Percentiles rank a stretch among this genome's conserved stretches.
These are phyloP conservation scores for Penicillium sp. DNA, from an alignment of 2,329 filamentous ascomycete genomes.

Conservation along the genomic window DNA sequence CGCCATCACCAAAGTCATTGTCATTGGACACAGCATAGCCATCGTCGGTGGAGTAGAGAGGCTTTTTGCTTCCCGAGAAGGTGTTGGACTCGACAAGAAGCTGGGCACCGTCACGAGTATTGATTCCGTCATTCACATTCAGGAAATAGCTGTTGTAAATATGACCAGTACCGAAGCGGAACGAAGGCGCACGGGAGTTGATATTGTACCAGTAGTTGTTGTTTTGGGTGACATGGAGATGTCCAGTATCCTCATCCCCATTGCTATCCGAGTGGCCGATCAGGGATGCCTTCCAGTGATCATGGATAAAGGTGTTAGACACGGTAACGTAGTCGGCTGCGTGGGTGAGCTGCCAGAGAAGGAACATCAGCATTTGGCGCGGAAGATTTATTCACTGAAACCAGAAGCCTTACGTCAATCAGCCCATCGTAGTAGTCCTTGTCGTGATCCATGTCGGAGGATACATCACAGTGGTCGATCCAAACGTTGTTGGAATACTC, in stretches of 20 bases:
- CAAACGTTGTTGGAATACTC: constrained; percentile 57
- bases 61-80: constrained; percentile 52
- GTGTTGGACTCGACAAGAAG: constrained; percentile 62
- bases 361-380: neutral
- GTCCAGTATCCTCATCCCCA: constrained; percentile 61
- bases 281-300: constrained; percentile 67
- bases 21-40: constrained; percentile 51
- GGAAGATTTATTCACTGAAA: too few relatives aligned
- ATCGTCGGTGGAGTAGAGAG: constrained; percentile 51
- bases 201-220: constrained; percentile 70
- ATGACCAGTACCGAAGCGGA: constrained; percentile 71
- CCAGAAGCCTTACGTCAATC: constrained; percentile 50
- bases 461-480: constrained; percentile 71
- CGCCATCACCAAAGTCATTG: constrained; percentile 54
- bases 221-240: constrained; percentile 67
- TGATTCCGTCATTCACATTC: constrained; percentile 56
- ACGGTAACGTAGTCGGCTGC: constrained; percentile 63
- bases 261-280: constrained; percentile 65
- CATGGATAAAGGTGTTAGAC: constrained; percentile 57
- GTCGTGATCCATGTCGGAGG: constrained; percentile 61
- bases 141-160: constrained; percentile 60
- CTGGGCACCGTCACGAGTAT: constrained; percentile 62
- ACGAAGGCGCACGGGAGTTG: constrained; percentile 65
- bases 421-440: constrained; percentile 75
- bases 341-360: constrained; percentile 54